Evolutionary conservation across 805 yeast genomes (phyloP), one percentile per base, ranked within the genome.

Genomic region (Kuraishia capsulata): DNA sequence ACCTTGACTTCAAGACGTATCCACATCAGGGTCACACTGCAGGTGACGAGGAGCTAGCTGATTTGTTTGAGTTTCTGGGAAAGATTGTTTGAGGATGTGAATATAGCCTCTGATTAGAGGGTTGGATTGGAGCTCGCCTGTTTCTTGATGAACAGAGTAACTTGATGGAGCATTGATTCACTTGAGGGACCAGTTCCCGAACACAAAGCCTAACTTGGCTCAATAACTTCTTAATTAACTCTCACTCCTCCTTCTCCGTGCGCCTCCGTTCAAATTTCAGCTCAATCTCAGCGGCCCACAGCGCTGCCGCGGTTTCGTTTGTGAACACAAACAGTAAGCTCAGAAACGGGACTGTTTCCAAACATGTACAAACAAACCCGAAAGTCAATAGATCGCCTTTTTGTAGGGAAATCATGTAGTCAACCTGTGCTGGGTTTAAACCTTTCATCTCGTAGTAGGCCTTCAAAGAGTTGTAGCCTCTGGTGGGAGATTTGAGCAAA

Each of bases 21-120:
- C 50, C 55, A 3, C 84, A 83, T 1, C 61, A 86, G 56, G 77
- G 65, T 0, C 97, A 89, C 57, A 68, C 81, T 25, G 72, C 86
- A 1, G 64, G 65, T 39, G 78, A 78, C 18, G 74, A 77, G 39
- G 97, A 88, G 53, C 54, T 90, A 44, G 51, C 42, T 1, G 82
- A 80, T 30, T 62, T 79, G 6, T 50, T 65, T 25, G 48, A 54
- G 3, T 77, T 79, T 49, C 41, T 81, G 24, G 57, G 56, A 37
- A 56, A 53, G 33, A 53, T 42, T 11, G 29, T 69, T 5, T 14
- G 8, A 36, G 33, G 13, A 9, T 9, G 28, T 35, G 25, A 37
- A 17, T 6, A 20, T 4, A 33, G 23, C 17, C 20, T 35, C 20
- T 19, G 23, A 17, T 4, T 8, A 14, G 28, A 20, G 8, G 5